Evolutionary conservation across 352 stramenopile species (phyloP).

Genomic region (Pythium rishiriense): DNA sequence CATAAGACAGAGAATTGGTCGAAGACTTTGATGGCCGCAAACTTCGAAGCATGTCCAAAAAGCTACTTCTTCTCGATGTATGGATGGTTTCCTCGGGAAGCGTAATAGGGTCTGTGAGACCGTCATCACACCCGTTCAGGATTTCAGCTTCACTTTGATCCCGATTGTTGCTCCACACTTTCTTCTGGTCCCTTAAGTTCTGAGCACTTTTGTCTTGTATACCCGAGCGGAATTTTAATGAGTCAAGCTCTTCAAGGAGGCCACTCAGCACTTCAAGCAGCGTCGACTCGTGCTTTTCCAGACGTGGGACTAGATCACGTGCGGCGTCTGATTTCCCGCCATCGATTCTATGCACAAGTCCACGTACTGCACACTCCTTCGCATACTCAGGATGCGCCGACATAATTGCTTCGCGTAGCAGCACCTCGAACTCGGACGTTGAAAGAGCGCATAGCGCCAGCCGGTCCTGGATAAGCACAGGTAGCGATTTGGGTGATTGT

Average conservation of each 20-base stretch:
- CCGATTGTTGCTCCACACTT: too few relatives aligned
- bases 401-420: slow-evolving; percentile 2
- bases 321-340: neutral
- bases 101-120: too few relatives aligned
- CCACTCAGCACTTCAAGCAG: neutral
- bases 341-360: neutral
- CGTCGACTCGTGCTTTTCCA: neutral
- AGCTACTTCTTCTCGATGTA: too few relatives aligned
- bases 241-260: neutral
- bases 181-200: too few relatives aligned
- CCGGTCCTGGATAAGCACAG: neutral
- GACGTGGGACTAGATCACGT: neutral
- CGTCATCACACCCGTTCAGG: too few relatives aligned
- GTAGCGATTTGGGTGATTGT: neutral
- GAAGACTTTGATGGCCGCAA: too few relatives aligned
- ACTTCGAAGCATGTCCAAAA: too few relatives aligned
- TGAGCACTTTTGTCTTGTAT: too few relatives aligned
- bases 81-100: too few relatives aligned
- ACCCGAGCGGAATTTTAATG: too few relatives aligned
- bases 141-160: too few relatives aligned
- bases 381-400: neutral
- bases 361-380: neutral
- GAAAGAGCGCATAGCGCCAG: neutral
- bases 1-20: too few relatives aligned
- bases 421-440: neutral